Evolutionary conservation across 176 grass and related monocot genomes (phyloP).

Genomic region (Zea luxurians): DNA sequence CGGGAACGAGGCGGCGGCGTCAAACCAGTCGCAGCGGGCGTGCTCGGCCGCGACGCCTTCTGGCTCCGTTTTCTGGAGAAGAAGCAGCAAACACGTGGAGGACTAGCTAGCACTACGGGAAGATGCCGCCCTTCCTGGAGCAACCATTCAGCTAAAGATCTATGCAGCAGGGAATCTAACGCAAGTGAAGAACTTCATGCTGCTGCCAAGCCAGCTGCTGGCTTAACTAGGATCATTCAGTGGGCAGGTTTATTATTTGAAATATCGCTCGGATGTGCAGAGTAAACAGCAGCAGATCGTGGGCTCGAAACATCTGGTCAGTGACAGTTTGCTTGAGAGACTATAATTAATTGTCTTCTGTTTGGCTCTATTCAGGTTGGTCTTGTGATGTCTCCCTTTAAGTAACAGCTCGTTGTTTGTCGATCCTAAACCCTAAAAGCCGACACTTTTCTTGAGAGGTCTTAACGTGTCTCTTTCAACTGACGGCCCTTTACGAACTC

Average conservation of each 20-base stretch:
- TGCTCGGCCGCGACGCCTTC: conserved; percentile 48
- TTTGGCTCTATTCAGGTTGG: too few relatives aligned
- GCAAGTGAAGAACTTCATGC: not conserved
- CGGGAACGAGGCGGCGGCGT: not conserved
- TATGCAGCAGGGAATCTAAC: not conserved
- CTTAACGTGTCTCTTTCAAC: conserved; percentile 85
- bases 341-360: conserved; percentile 27
- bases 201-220: not conserved
- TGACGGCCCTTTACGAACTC: conserved; percentile 83
- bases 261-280: not conserved
- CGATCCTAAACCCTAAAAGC: too few relatives aligned
- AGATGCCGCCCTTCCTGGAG: not conserved
- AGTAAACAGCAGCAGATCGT: not conserved
- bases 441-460: too few relatives aligned
- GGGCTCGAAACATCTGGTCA: conserved; percentile 27
- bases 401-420: too few relatives aligned
- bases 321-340: not conserved
- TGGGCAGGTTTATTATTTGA: not conserved
- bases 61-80: conserved; percentile 12
- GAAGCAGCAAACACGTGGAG: conserved; percentile 13
- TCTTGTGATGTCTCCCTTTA: too few relatives aligned
- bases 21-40: not conserved
- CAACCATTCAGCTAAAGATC: not conserved
- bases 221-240: not conserved
- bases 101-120: not conserved